Percentiles rank a stretch among this genome's conserved stretches.
phyloP scores from a whole-genome alignment of 2,329 filamentous ascomycete genomes.

The Pyricularia pennisetigena region DNA sequence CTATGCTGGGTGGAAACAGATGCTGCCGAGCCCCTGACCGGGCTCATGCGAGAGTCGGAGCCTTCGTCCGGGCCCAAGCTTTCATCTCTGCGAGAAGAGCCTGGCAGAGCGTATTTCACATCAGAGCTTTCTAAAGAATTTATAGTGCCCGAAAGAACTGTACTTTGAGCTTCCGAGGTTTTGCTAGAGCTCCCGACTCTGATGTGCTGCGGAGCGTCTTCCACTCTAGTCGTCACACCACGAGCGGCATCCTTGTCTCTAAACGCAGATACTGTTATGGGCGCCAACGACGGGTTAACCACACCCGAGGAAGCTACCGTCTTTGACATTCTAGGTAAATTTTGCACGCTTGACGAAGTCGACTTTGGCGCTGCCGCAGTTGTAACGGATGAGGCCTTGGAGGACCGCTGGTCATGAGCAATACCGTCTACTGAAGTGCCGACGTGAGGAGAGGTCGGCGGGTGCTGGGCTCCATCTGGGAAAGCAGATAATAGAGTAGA shows the following conservation, averaged over 20 bases:
- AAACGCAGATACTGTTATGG: conserved; percentile 37
- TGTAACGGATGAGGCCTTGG: conserved; percentile 39
- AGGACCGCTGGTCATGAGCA: conserved; percentile 21
- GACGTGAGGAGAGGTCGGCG: not conserved
- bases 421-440: not conserved
- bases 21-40: conserved; percentile 22
- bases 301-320: conserved; percentile 27
- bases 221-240: conserved; percentile 25
- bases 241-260: conserved; percentile 37
- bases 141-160: not conserved
- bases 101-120: conserved; percentile 18
- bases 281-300: conserved; percentile 34
- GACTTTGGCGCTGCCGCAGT: conserved; percentile 35
- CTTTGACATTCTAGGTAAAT: conserved; percentile 30
- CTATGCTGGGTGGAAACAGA: conserved; percentile 3
- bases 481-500: conserved; percentile 16
- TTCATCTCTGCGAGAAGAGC: conserved; percentile 29
- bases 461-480: not conserved
- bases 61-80: conserved; percentile 33
- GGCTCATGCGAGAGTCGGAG: conserved; percentile 32
- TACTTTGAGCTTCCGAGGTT: conserved; percentile 20
- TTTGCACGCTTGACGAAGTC: conserved; percentile 25
- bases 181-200: conserved; percentile 31
- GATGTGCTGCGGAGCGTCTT: conserved; percentile 30
- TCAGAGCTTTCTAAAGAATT: conserved; percentile 11